Evolutionary conservation across 805 yeast species (phyloP).

Genomic region (Ogataea minuta): DNA sequence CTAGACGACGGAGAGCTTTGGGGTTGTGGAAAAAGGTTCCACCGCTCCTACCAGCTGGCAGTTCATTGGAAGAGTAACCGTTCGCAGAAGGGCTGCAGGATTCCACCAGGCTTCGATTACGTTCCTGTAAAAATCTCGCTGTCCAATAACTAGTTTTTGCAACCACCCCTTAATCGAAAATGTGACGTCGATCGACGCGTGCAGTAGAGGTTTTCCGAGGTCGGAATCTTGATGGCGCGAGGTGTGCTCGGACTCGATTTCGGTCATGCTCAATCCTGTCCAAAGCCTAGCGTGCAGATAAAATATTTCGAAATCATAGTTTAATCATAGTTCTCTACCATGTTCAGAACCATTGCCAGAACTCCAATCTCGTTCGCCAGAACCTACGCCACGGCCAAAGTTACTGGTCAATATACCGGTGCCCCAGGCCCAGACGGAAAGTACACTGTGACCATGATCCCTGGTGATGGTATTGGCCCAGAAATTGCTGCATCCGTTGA

Average conservation of each 20-base stretch:
- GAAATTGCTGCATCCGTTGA: slow-evolving; percentile 95
- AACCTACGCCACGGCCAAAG: slow-evolving; percentile 38
- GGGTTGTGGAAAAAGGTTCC: slow-evolving; percentile 24
- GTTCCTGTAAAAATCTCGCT: slow-evolving; percentile 8
- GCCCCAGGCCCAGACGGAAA: slow-evolving; percentile 71
- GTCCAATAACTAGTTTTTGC: background rate
- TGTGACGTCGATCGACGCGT: slow-evolving; percentile 14
- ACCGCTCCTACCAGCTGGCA: slow-evolving; percentile 21
- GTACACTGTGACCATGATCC: slow-evolving; percentile 91
- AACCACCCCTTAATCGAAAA: background rate
- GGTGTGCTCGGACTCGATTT: slow-evolving; percentile 25
- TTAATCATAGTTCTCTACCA: slow-evolving; percentile 1
- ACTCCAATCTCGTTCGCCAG: slow-evolving; percentile 24
- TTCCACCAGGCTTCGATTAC: slow-evolving; percentile 21
- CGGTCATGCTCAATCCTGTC: slow-evolving; percentile 4
- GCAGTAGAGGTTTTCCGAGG: slow-evolving; percentile 21
- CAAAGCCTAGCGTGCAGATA: background rate
- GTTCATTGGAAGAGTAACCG: slow-evolving; percentile 25
- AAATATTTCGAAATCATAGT: slow-evolving; percentile 6
- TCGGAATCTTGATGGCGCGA: slow-evolving; percentile 19
- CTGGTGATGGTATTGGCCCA: slow-evolving; percentile 97
- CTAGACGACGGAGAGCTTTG: slow-evolving; percentile 7
- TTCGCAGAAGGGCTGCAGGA: slow-evolving; percentile 16
- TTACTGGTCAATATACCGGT: slow-evolving; percentile 68
- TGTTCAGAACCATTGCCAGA: slow-evolving; percentile 15